A percentile compares a stretch with the other conserved stretches of the same genome.
These are phyloP conservation scores for Herpetospermum pedunculosum DNA, from an alignment of 306 rosid genomes.

Conservation along the genomic window DNA sequence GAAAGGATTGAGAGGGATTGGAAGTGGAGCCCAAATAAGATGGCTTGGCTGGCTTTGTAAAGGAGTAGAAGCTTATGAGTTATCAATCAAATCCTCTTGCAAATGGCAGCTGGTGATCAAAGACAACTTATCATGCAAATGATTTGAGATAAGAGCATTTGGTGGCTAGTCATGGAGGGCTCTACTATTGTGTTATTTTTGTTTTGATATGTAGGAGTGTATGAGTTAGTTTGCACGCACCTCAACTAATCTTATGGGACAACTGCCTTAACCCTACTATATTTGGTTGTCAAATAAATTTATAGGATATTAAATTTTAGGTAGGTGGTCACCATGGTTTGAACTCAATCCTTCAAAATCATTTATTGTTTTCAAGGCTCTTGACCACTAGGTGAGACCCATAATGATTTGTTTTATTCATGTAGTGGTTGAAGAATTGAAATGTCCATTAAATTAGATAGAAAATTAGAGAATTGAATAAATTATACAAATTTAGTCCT, in stretches of 20 bases:
- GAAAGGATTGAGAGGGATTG: neutral
- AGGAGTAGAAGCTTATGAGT: neutral
- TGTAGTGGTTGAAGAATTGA: neutral
- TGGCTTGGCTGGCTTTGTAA: neutral
- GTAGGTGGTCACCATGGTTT: no score
- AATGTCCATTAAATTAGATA: neutral
- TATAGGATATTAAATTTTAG: no score
- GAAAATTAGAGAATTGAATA: neutral
- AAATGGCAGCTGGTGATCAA: constrained; percentile 1
- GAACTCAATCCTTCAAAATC: no score
- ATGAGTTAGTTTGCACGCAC: no score
- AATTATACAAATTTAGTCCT: neutral
- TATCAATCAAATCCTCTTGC: neutral
- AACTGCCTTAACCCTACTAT: no score
- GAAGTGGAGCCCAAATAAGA: constrained; percentile 4
- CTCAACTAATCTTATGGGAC: no score
- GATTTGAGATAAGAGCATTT: neutral
- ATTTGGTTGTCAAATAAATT: no score
- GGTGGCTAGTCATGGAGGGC: constrained; percentile 9
- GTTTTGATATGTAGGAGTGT: no score
- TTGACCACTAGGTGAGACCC: no score
- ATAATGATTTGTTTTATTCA: no score
- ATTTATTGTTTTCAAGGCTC: no score
- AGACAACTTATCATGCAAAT: constrained; percentile 13
- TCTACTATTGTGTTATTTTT: neutral